A percentile compares a stretch with the other conserved stretches of the same genome.
Evolutionary conservation across 2,329 filamentous ascomycete species (phyloP).

Genomic region (Orbilia oligospora): DNA sequence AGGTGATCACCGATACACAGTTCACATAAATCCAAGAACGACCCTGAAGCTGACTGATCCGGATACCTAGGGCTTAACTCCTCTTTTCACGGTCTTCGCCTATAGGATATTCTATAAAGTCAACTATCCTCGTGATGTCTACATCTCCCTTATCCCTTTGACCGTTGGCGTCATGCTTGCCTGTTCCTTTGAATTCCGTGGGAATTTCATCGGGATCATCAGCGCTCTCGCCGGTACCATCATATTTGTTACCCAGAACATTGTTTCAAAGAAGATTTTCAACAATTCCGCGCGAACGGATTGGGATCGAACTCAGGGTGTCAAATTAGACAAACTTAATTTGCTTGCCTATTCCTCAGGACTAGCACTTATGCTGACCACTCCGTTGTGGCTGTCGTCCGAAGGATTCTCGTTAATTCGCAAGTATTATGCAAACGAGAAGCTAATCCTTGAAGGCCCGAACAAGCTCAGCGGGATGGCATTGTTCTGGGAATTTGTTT

Average conservation of each 20-base stretch:
- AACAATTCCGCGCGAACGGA: slow-evolving; percentile 92
- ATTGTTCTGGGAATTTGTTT: slow-evolving; percentile 85
- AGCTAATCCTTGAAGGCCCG: slow-evolving; percentile 81
- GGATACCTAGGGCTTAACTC: slow-evolving; percentile 78
- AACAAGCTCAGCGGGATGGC: slow-evolving; percentile 71
- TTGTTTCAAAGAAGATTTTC: slow-evolving; percentile 97
- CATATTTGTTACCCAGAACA: slow-evolving; percentile 98
- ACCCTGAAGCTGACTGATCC: slow-evolving; percentile 6
- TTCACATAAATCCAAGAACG: neutral
- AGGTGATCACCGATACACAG: slow-evolving; percentile 67
- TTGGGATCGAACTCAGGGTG: slow-evolving; percentile 75
- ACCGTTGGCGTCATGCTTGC: slow-evolving; percentile 96
- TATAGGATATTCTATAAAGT: slow-evolving; percentile 93
- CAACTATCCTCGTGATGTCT: slow-evolving; percentile 87
- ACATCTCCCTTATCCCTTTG: slow-evolving; percentile 88
- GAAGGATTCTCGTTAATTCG: slow-evolving; percentile 84
- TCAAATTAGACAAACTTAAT: slow-evolving; percentile 95
- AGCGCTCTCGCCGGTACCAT: slow-evolving; percentile 91
- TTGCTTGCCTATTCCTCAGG: slow-evolving; percentile 97
- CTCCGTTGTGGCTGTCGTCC: slow-evolving; percentile 92
- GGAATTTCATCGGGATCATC: slow-evolving; percentile 89
- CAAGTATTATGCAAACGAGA: slow-evolving; percentile 86
- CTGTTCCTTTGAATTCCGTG: slow-evolving; percentile 90
- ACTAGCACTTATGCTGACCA: slow-evolving; percentile 87
- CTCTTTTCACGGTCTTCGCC: slow-evolving; percentile 92